These are phyloP conservation scores for Glomus cerebriforme DNA, from an alignment of 192 early-diverging fungal species.

Conservation along the genomic window DNA sequence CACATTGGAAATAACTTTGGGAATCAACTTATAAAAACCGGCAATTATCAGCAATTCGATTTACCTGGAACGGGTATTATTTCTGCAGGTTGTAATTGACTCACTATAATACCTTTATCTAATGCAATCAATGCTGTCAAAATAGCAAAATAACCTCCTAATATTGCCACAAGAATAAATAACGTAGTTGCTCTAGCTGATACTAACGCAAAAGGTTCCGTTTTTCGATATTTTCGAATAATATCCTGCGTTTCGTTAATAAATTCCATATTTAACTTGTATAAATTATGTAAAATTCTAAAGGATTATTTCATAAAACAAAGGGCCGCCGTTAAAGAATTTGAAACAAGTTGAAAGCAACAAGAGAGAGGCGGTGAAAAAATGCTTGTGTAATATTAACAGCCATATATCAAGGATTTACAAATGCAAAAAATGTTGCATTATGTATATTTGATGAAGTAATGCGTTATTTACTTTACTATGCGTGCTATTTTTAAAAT, in stretches of 20 bases:
- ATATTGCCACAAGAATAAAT: neutral
- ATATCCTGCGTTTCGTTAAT: neutral
- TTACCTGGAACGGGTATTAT: conserved; percentile 21
- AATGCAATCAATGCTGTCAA: neutral
- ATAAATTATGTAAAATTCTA: no score
- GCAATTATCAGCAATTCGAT: neutral
- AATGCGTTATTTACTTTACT: no score
- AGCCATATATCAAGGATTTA: no score
- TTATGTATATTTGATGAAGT: no score
- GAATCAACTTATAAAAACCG: neutral
- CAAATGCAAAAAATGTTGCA: no score
- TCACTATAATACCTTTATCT: neutral
- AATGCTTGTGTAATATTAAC: no score
- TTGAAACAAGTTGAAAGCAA: no score
- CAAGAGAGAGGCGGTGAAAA: no score
- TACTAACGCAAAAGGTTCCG: conserved; percentile 6
- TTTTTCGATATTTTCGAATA: conserved; percentile 20
- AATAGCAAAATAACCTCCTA: conserved; percentile 8
- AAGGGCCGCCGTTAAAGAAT: no score
- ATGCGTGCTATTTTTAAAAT: no score
- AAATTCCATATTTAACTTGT: conserved; percentile 8
- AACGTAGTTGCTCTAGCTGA: neutral
- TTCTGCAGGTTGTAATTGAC: neutral
- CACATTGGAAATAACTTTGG: neutral
- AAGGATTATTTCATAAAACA: no score